Evolutionary conservation across 495 filamentous ascomycete genomes (phyloP), one percentile per base, ranked within the genome.

Genomic region (Aspergillus bertholletiae): DNA sequence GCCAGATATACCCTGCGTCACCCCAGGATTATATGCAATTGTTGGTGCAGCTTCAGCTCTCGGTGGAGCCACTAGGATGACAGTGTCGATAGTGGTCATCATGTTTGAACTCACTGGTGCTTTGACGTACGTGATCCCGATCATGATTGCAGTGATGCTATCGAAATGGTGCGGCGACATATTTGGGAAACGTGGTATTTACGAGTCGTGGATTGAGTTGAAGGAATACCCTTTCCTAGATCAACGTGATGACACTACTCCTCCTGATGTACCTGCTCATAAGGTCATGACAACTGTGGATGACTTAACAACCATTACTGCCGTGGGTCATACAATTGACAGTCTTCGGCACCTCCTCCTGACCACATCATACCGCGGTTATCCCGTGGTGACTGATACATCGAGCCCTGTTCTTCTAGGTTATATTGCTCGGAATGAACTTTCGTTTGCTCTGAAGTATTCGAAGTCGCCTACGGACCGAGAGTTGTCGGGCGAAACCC

Each of bases 91-190:
- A 62, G 94, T 97, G 3, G 94, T 97, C 57, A 97, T 98, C 72
- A 97, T 96, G 90, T 98, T 97, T 60, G 94, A 98, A 72, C 84
- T 98, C 24, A 98, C 94, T 0, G 94, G 94, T 23, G 95, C 94
- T 0, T 76, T 98, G 13, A 96, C 92, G 0, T 97, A 98, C 67
- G 94, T 98, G 28, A 85, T 98, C 11, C 94, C 94, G 18, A 97
- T 98, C 66, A 98, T 98, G 94, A 88, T 98, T 55, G 92, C 95
- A n/a, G 94, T 98, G 55, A 96, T 98, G 93, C 74, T 97, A 21
- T 89, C 87, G 55, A 98, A 98, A 71, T 98, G 94, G 94, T 91
- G 96, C 20, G 94, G 94, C 63, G 94, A 98, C 69, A 94, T 93
- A 24, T 96, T 98, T 70, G 89, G 89, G 17, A 90, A 89, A 46